Percentiles rank a stretch among this genome's conserved stretches.
phyloP scores from a whole-genome alignment of 2,329 filamentous ascomycete genomes.

The Stemphylium lycopersici region DNA sequence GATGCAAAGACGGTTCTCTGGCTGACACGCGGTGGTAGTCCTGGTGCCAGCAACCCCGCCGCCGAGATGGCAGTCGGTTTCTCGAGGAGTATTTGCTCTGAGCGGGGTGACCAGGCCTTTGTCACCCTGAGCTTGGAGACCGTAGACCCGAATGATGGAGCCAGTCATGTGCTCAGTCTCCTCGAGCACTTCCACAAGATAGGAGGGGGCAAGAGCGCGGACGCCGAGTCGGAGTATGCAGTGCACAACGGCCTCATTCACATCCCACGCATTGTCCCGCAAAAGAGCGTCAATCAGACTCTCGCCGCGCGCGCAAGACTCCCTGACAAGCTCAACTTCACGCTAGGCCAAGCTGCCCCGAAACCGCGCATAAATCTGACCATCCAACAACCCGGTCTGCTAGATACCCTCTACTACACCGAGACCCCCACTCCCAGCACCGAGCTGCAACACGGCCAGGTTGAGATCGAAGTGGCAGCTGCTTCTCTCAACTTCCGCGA shows the following conservation, averaged over 20 bases:
- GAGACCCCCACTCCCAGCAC: neutral
- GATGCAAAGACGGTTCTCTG: constrained; percentile 12
- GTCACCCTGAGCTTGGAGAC: constrained; percentile 16
- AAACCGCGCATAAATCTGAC: constrained; percentile 13
- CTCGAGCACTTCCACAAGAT: constrained; percentile 13
- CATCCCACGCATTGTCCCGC: constrained; percentile 14
- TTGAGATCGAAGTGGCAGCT: constrained; percentile 23
- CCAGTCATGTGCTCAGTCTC: constrained; percentile 1
- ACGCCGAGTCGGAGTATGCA: constrained; percentile 15
- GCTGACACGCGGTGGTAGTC: constrained; percentile 11
- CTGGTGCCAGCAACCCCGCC: constrained; percentile 4
- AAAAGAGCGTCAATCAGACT: constrained; percentile 11
- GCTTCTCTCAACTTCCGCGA: constrained; percentile 26
- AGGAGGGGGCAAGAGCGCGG: neutral
- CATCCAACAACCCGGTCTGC: constrained; percentile 17
- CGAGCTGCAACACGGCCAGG: constrained; percentile 15
- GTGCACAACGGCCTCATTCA: constrained; percentile 10
- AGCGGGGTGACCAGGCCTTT: constrained; percentile 9
- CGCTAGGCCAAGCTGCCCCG: constrained; percentile 6
- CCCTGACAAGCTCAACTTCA: constrained; percentile 2
- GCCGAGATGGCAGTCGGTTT: constrained; percentile 18
- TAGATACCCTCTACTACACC: constrained; percentile 20
- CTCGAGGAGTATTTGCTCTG: constrained; percentile 16
- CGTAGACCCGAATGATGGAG: neutral
- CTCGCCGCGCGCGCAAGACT: constrained; percentile 6